These are phyloP conservation scores for Daldinia childiae DNA, from an alignment of 495 filamentous ascomycete genomes.

Conservation along the genomic window DNA sequence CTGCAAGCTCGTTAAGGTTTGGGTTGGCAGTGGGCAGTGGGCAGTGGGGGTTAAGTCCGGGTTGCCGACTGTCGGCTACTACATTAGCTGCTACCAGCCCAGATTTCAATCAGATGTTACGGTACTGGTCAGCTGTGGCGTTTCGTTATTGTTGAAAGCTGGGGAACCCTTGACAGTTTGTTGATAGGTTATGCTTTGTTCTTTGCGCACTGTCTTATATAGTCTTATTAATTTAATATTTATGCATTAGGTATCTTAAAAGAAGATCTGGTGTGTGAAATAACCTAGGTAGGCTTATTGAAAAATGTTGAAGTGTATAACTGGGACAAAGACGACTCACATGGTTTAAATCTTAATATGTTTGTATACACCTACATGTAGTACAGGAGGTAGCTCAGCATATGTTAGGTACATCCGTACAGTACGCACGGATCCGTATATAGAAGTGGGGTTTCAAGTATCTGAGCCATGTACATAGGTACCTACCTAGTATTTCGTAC, in stretches of 20 bases:
- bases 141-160: constrained; percentile 32
- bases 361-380: neutral
- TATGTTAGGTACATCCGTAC: neutral
- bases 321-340: neutral
- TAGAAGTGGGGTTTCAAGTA: neutral
- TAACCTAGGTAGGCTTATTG: neutral
- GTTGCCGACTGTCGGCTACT: constrained; percentile 28
- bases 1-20: constrained; percentile 25
- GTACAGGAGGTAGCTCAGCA: too few species aligned
- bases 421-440: too few species aligned
- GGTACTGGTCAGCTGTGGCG: constrained; percentile 30
- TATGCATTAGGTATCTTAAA: neutral
- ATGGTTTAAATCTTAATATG: neutral
- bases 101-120: constrained; percentile 18
- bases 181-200: too few species aligned
- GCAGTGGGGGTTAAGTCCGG: constrained; percentile 32
- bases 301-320: neutral
- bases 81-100: neutral
- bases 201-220: neutral
- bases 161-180: constrained; percentile 33
- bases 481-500: neutral
- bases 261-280: neutral
- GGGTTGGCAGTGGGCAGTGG: constrained; percentile 24
- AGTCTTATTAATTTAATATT: neutral
- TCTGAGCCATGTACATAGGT: too few species aligned